Base-by-base conservation (phyloP, 148 eudicot species). In the Mesembryanthemum crystallinum region DNA sequence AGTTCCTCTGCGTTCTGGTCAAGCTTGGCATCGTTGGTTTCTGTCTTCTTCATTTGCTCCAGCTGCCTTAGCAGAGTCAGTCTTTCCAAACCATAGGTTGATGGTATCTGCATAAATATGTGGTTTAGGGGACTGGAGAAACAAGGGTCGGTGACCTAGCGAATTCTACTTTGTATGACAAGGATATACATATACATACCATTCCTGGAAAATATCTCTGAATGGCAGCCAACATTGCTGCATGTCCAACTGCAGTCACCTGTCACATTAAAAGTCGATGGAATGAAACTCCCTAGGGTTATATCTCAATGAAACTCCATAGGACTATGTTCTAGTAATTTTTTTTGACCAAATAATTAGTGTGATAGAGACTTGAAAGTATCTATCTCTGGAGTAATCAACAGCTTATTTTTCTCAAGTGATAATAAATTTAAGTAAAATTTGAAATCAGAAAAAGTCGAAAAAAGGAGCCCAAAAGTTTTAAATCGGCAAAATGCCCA, bases 171-270 rank as follows among this genome's bases (percentile, higher is more conserved):
- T 29, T 51, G 60, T 24, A 54, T 65, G 35, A n/a, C 1, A 30
- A 67, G 68, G 57, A 18, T 58, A 29, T 15, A 23, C 21, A 69
- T 79, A 64, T 58, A 86, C 91, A 76, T 51, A 91, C 98, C 97
- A 96, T 77, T 43, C 89, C 68, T 62, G 97, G 99, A 27, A 88
- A 90, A 66, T 96, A 92, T 88, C 99, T 89, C 72, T 96, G 99
- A 60, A 96, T 92, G 76, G 93, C 98, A 51, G 99, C 99, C 82
- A 96, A 77, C 90, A 96, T 96, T 28, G 99, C 99, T 17, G 99
- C 99, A 83, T 96, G 99, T 60, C 99, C 99, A 43, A 96, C 93
- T 69, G 99, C 99, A 81, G 99, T 96, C 63, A 96, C 98, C 99
- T 96, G 89, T 78, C 70, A 72, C 14, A 49, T 12, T 37, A 59